Evolutionary conservation across 768 basidiomycete genomes (phyloP).

Genomic region (Tylopilus subfusipes): DNA sequence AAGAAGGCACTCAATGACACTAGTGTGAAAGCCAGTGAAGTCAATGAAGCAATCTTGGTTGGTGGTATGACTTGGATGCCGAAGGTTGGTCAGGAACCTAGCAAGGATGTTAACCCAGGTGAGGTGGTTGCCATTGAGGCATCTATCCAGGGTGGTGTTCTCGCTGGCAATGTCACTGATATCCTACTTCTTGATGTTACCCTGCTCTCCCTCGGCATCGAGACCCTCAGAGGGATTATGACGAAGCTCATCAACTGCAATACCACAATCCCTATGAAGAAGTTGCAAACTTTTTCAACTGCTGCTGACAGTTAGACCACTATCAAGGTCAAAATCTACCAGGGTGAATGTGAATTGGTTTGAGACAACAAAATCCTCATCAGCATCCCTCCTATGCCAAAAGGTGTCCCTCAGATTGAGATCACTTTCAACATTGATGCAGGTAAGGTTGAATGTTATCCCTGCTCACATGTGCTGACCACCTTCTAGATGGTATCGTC

Average conservation of each 20-base stretch:
- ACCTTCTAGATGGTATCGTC: slow-evolving; percentile 78
- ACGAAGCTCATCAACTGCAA: slow-evolving; percentile 97
- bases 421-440: slow-evolving; percentile 98
- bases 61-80: slow-evolving; percentile 99
- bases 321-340: slow-evolving; percentile 99
- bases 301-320: slow-evolving; percentile 99
- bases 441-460: slow-evolving; percentile 40
- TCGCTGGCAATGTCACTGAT: slow-evolving; percentile 90
- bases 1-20: slow-evolving; percentile 96
- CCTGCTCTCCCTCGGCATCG: slow-evolving; percentile 92
- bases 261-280: slow-evolving; percentile 99
- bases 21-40: slow-evolving; percentile 86
- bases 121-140: slow-evolving; percentile 99
- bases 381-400: slow-evolving; percentile 84
- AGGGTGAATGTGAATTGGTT: slow-evolving; percentile 98
- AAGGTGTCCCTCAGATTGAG: slow-evolving; percentile 75
- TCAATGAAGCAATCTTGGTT: slow-evolving; percentile 96
- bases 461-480: neutral
- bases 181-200: slow-evolving; percentile 38
- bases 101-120: slow-evolving; percentile 99
- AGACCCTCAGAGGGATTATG: slow-evolving; percentile 99
- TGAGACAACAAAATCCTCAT: slow-evolving; percentile 97
- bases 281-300: slow-evolving; percentile 98
- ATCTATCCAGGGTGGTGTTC: slow-evolving; percentile 96
- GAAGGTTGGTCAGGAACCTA: slow-evolving; percentile 91